Evolutionary conservation across 163 green algal species (phyloP).

Genomic region (Chloromonas sp.): DNA sequence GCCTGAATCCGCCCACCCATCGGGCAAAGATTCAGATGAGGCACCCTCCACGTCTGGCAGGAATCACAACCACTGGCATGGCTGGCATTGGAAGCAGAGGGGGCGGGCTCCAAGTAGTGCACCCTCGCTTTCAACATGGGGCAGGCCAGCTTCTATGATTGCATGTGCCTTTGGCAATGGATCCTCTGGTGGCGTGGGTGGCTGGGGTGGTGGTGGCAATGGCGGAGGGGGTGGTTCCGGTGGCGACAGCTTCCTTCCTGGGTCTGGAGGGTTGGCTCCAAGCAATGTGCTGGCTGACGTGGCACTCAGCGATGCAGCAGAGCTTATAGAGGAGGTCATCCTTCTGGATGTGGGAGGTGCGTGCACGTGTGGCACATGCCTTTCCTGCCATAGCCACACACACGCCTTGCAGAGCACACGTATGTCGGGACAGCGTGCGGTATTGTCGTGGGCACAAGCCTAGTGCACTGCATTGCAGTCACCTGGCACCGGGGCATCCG

Average conservation of each 20-base stretch:
- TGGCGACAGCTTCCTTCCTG: neutral
- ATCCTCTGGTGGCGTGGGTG: conserved; percentile 7
- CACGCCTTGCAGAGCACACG: no score
- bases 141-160: neutral
- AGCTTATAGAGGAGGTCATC: conserved; percentile 62
- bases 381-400: neutral
- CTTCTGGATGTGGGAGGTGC: conserved; percentile 75
- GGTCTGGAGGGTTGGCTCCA: neutral
- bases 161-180: neutral
- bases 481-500: no score
- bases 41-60: no score
- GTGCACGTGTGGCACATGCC: neutral
- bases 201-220: conserved; percentile 22
- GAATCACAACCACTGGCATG: no score
- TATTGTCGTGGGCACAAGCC: no score
- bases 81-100: no score
- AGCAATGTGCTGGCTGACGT: conserved; percentile 39
- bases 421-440: no score
- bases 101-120: no score
- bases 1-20: no score
- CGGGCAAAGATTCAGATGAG: no score
- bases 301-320: conserved; percentile 25
- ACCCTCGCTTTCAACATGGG: no score
- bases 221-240: conserved; percentile 19
- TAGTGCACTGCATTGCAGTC: no score